phyloP scores from a whole-genome alignment of 192 early-diverging fungal genomes.

The Backusella tarrabulga region DNA sequence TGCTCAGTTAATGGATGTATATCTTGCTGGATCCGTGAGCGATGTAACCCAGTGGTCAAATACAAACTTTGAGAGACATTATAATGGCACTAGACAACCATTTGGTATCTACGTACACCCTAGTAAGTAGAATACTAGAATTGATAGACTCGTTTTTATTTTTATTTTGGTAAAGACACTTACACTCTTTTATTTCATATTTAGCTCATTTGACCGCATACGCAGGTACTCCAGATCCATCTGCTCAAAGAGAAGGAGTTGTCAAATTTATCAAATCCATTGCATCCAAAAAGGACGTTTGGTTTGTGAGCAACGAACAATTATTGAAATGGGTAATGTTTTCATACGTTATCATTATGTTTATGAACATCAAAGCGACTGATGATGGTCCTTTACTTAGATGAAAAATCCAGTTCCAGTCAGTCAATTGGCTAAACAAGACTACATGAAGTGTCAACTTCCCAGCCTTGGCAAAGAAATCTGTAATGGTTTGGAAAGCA shows the following conservation, averaged over 20 bases:
- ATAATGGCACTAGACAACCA: constrained; percentile 47
- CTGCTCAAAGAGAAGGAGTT: constrained; percentile 25
- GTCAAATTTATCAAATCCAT: constrained; percentile 53
- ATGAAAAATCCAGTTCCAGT: constrained; percentile 78
- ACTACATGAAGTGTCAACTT: constrained; percentile 60
- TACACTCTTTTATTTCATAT: not conserved
- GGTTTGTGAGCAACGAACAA: constrained; percentile 70
- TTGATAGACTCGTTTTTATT: too few relatives aligned
- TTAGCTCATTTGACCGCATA: constrained; percentile 38
- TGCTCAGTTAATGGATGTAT: constrained; percentile 46
- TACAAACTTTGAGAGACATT: constrained; percentile 53
- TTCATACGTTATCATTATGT: not conserved
- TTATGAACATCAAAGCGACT: not conserved
- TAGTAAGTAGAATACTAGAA: not conserved
- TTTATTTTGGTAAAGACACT: too few relatives aligned
- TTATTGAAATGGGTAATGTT: constrained; percentile 54
- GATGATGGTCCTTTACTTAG: not conserved
- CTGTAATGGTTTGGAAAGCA: constrained; percentile 65
- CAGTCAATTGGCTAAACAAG: constrained; percentile 54
- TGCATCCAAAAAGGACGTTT: constrained; percentile 54
- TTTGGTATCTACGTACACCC: constrained; percentile 50
- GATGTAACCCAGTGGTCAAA: constrained; percentile 46
- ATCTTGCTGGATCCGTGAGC: constrained; percentile 39
- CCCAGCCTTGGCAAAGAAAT: constrained; percentile 60
- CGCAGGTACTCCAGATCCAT: constrained; percentile 27